phyloP scores from a whole-genome alignment of 2,329 filamentous ascomycete genomes.

The Penicillium oxalicum region DNA sequence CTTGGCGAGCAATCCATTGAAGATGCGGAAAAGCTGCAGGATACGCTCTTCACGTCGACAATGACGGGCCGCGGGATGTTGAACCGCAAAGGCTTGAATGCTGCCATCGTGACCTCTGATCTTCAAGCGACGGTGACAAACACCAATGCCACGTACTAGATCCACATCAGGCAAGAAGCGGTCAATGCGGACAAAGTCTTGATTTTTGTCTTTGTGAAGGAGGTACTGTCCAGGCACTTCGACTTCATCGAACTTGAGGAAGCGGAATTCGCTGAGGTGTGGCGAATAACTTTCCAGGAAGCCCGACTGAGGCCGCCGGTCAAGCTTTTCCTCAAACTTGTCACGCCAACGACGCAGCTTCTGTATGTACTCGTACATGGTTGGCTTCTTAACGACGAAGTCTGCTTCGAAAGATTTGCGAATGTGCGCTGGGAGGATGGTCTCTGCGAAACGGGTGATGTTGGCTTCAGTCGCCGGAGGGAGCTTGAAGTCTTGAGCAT shows the following conservation, averaged over 20 bases:
- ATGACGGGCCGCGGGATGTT: constrained; percentile 87
- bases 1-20: constrained; percentile 85
- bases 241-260: constrained; percentile 97
- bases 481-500: constrained; percentile 85
- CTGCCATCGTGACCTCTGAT: constrained; percentile 97
- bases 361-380: constrained; percentile 97
- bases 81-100: constrained; percentile 91
- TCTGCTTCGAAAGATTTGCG: constrained; percentile 96
- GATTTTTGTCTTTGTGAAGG: constrained; percentile 97
- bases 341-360: constrained; percentile 94
- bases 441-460: constrained; percentile 93
- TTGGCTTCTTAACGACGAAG: constrained; percentile 90
- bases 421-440: constrained; percentile 88
- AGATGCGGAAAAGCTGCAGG: constrained; percentile 90
- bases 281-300: constrained; percentile 82
- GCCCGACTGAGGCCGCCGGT: constrained; percentile 67
- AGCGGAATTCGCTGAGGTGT: constrained; percentile 91
- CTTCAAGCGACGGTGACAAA: constrained; percentile 86
- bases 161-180: constrained; percentile 94
- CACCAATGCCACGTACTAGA: constrained; percentile 80
- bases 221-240: constrained; percentile 96
- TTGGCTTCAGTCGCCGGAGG: constrained; percentile 88
- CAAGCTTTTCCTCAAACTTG: constrained; percentile 95
- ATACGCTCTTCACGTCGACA: constrained; percentile 93
- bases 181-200: constrained; percentile 96